phyloP scores from a whole-genome alignment of 495 filamentous ascomycete genomes.

The Tuber borchii region DNA sequence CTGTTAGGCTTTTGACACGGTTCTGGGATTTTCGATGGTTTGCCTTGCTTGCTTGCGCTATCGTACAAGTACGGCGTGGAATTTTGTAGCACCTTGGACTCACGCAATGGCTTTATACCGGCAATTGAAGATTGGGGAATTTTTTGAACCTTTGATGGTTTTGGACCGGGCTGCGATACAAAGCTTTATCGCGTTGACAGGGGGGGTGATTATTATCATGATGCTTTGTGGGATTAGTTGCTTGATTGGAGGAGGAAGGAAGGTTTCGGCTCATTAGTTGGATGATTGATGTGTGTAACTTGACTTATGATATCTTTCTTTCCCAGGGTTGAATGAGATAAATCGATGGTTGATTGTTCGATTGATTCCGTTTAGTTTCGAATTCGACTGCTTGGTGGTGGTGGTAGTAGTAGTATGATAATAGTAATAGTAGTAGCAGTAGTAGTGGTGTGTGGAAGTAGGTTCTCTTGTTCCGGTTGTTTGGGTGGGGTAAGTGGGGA shows the following conservation, averaged over 20 bases:
- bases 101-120: background rate
- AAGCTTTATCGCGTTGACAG: background rate
- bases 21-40: background rate
- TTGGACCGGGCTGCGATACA: background rate
- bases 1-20: background rate
- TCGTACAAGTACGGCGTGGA: no score
- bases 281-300: conserved; percentile 1
- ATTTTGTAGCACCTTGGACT: background rate
- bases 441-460: background rate
- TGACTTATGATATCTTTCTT: background rate
- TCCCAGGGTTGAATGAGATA: background rate
- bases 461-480: background rate
- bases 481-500: background rate
- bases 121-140: background rate
- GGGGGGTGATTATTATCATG: background rate
- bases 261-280: background rate
- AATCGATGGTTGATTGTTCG: background rate
- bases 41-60: no score
- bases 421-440: no score
- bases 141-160: background rate
- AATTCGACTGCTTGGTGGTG: background rate
- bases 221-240: background rate
- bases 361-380: background rate
- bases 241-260: background rate
- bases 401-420: background rate